These are phyloP conservation scores for Phytophthora hybrid DNA, from an alignment of 352 stramenopile genomes.

Conservation along the genomic window DNA sequence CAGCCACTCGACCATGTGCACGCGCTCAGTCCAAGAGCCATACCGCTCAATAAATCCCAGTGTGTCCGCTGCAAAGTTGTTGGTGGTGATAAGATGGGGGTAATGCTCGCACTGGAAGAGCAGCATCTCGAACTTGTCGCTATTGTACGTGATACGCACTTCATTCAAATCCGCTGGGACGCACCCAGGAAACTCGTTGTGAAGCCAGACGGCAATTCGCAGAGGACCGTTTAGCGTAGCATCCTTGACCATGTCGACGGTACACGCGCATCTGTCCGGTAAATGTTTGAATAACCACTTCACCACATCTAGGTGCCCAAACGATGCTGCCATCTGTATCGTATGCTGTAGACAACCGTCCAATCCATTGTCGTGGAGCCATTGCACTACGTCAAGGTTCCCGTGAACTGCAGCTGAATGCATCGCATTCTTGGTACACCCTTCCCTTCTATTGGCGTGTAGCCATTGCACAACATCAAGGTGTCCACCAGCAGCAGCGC, in stretches of 20 bases:
- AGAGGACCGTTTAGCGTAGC: neutral
- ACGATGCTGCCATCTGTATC: neutral
- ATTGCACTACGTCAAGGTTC: neutral
- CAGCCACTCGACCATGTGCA: neutral
- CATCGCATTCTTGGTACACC: neutral
- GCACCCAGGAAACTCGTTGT: neutral
- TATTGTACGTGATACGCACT: neutral
- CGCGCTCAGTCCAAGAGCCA: neutral
- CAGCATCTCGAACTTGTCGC: neutral
- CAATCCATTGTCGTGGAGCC: neutral
- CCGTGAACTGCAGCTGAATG: neutral
- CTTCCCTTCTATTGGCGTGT: neutral
- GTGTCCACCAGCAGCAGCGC: neutral
- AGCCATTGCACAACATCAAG: conserved; percentile 1
- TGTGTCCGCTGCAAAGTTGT: neutral
- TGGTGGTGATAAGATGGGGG: neutral
- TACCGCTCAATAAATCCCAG: neutral
- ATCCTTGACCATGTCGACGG: neutral
- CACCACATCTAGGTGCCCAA: neutral
- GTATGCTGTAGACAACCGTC: neutral
- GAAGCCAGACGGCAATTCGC: neutral
- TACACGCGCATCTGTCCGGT: neutral
- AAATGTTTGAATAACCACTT: neutral
- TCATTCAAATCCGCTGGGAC: neutral
- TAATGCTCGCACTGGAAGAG: neutral